phyloP scores from a whole-genome alignment of 2,329 filamentous ascomycete species.

The Myriosclerotinia duriaeana region DNA sequence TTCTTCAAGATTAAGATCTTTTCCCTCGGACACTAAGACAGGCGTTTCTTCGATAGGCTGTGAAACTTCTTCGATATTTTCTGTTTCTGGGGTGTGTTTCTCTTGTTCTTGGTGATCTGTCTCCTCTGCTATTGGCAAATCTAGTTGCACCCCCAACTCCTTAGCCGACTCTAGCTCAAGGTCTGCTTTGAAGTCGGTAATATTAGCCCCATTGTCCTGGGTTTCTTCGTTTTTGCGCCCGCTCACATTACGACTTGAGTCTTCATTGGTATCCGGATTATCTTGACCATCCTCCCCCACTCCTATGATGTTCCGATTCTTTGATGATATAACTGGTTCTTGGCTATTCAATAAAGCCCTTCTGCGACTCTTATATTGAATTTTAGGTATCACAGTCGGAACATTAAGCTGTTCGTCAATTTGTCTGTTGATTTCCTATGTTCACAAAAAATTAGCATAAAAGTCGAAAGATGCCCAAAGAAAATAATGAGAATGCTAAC shows the following conservation, averaged over 20 bases:
- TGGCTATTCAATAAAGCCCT: constrained; percentile 24
- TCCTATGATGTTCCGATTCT: background rate
- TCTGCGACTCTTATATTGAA: constrained; percentile 33
- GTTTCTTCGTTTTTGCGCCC: background rate
- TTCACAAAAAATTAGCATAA: constrained; percentile 7
- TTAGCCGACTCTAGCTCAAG: background rate
- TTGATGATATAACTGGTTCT: background rate
- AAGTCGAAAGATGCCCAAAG: background rate
- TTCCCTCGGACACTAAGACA: background rate
- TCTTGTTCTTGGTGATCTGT: background rate
- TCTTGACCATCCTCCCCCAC: background rate
- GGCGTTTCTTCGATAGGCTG: background rate
- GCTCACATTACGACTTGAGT: constrained; percentile 3
- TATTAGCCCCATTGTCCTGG: background rate
- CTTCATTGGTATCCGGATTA: background rate
- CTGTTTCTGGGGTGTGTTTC: background rate
- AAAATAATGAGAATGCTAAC: background rate
- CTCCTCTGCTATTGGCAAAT: background rate
- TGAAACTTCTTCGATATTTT: background rate
- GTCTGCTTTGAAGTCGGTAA: background rate
- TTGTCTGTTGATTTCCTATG: constrained; percentile 36
- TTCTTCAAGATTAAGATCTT: background rate
- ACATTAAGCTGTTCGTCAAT: constrained; percentile 35
- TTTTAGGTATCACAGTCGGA: constrained; percentile 33
- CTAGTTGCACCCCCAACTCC: background rate